These are phyloP conservation scores for Emericellopsis terricola DNA, from an alignment of 495 filamentous ascomycete species.

Conservation along the genomic window DNA sequence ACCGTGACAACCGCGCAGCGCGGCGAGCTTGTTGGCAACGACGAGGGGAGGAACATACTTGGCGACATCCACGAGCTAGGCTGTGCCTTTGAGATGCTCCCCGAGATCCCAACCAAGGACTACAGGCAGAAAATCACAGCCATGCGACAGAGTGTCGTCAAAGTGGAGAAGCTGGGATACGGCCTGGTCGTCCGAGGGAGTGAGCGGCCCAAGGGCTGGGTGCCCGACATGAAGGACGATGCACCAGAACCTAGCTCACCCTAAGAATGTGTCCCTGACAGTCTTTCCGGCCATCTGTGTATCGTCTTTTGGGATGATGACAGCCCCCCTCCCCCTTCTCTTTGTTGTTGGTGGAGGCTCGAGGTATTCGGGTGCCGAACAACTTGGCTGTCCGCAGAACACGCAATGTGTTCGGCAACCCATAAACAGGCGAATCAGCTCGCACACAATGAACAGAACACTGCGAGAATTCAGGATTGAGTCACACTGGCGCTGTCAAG, in stretches of 20 bases:
- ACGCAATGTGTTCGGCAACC: too few relatives aligned
- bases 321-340: too few relatives aligned
- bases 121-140: constrained; percentile 67
- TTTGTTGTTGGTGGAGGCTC: too few relatives aligned
- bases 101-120: constrained; percentile 26
- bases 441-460: too few relatives aligned
- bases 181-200: constrained; percentile 69
- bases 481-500: too few relatives aligned
- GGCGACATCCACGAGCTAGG: constrained; percentile 59
- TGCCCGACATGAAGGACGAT: constrained; percentile 51
- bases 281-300: too few relatives aligned
- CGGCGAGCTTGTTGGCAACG: constrained; percentile 31
- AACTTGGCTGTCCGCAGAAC: too few relatives aligned
- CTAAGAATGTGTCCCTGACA: too few relatives aligned
- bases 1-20: constrained; percentile 59
- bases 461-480: too few relatives aligned
- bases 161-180: constrained; percentile 84
- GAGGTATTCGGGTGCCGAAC: too few relatives aligned
- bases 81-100: constrained; percentile 51
- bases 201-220: constrained; percentile 84
- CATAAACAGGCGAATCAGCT: too few relatives aligned
- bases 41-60: constrained; percentile 36
- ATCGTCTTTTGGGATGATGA: too few relatives aligned
- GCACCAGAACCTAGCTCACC: not conserved
- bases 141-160: constrained; percentile 76